Evolutionary conservation across 257 asterid species (phyloP).

Genomic region (Nicotiana benthamiana): DNA sequence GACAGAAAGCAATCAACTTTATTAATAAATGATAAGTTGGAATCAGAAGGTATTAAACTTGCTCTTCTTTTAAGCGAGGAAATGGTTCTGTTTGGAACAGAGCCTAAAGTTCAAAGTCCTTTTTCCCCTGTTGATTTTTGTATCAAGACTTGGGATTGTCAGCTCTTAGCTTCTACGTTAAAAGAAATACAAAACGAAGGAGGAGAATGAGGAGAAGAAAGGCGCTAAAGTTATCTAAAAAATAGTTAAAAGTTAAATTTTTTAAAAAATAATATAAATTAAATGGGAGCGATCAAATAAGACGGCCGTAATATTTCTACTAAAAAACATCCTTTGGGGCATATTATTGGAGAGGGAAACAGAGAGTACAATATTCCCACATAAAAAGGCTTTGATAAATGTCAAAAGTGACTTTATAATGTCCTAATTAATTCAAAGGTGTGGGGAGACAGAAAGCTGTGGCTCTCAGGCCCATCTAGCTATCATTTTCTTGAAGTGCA

Average conservation of each 20-base stretch:
- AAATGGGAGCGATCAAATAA: too few relatives aligned
- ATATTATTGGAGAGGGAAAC: neutral
- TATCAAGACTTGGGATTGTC: constrained; percentile 56
- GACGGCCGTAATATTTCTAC: too few relatives aligned
- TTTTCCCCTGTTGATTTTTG: constrained; percentile 83
- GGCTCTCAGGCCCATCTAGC: neutral
- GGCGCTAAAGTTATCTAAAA: too few relatives aligned
- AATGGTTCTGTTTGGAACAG: constrained; percentile 46
- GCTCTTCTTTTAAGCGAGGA: constrained; percentile 32
- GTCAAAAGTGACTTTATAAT: neutral
- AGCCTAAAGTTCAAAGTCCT: constrained; percentile 48
- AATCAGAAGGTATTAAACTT: constrained; percentile 43
- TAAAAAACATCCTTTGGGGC: neutral
- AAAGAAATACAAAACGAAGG: constrained; percentile 12
- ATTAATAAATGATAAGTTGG: constrained; percentile 9
- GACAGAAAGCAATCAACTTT: too few relatives aligned
- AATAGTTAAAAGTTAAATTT: too few relatives aligned
- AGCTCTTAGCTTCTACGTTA: constrained; percentile 21
- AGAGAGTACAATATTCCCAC: neutral
- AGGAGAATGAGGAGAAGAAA: too few relatives aligned
- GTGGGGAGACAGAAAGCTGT: neutral
- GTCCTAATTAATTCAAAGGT: neutral
- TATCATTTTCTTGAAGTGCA: neutral
- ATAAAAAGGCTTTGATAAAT: neutral
- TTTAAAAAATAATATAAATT: too few relatives aligned